phyloP scores from a whole-genome alignment of 2,329 filamentous ascomycete species.

The Botrytis galanthina region DNA sequence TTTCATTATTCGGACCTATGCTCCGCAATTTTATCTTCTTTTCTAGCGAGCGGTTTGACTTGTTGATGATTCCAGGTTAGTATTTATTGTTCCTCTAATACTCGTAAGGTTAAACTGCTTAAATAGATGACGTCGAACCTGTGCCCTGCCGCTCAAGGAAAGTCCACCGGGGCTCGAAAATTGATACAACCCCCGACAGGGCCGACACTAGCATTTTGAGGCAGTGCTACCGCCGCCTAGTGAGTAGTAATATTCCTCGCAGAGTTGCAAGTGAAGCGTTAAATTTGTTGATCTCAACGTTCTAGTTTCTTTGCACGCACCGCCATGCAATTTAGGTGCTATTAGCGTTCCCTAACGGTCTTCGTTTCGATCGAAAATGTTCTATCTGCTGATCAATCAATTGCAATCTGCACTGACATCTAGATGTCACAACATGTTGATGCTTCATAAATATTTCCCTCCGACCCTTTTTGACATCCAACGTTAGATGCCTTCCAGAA shows the following conservation, averaged over 20 bases:
- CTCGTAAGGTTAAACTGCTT: background rate
- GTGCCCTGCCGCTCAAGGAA: background rate
- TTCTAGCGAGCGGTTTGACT: background rate
- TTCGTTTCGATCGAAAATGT: background rate
- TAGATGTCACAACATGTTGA: background rate
- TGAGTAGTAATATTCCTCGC: no score
- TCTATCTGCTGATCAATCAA: background rate
- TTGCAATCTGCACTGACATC: background rate
- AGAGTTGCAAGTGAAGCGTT: background rate
- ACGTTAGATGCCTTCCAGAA: background rate
- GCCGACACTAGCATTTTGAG: background rate
- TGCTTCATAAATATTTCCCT: background rate
- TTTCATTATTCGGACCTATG: background rate
- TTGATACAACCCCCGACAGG: background rate
- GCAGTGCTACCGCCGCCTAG: background rate
- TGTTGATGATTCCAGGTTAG: background rate
- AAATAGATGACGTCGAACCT: background rate
- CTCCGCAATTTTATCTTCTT: background rate
- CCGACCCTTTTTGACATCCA: background rate
- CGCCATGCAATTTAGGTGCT: background rate
- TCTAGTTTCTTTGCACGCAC: background rate
- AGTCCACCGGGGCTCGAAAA: background rate
- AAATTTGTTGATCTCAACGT: background rate
- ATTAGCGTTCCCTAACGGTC: background rate
- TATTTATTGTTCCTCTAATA: background rate